A percentile compares a stretch with the other conserved stretches of the same genome.
These are phyloP conservation scores for Pichia cactophila DNA, from an alignment of 1,139 yeast species.

Conservation along the genomic window DNA sequence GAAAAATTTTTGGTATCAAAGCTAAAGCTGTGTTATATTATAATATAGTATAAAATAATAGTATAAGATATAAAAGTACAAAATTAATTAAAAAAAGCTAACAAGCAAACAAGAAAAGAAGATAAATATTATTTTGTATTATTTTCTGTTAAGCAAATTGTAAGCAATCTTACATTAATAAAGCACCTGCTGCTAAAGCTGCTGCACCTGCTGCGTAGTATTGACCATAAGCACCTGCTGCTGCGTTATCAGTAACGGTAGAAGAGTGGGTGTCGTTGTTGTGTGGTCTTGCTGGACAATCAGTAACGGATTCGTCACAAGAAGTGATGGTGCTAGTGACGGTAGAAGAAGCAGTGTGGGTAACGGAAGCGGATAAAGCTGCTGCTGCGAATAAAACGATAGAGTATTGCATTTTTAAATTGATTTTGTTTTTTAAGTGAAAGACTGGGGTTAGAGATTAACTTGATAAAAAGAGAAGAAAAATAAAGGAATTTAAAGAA, in stretches of 20 bases:
- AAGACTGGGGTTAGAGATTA: constrained; percentile 7
- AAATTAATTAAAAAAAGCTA: neutral
- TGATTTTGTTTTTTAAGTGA: constrained; percentile 2
- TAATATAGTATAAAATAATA: neutral
- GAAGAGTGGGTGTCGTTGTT: constrained; percentile 3
- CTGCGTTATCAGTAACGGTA: constrained; percentile 16
- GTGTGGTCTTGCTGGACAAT: constrained; percentile 10
- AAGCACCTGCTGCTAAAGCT: constrained; percentile 25
- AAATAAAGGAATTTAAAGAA: neutral
- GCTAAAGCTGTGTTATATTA: neutral
- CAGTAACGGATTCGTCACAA: constrained; percentile 10
- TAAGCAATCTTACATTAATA: constrained; percentile 17
- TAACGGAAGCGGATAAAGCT: constrained; percentile 13
- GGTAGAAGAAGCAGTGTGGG: constrained; percentile 11
- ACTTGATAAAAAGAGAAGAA: neutral
- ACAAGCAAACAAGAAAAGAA: neutral
- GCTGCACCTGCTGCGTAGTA: constrained; percentile 25
- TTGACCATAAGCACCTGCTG: constrained; percentile 15
- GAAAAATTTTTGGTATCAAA: neutral
- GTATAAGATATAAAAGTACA: neutral
- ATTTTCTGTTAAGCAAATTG: neutral
- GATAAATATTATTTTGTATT: neutral
- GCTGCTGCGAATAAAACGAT: constrained; percentile 14
- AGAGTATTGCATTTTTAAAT: constrained; percentile 16
- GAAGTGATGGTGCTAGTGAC: constrained; percentile 11